Evolutionary conservation across 352 stramenopile genomes (phyloP).

Genomic region (Pythium dissimile): DNA sequence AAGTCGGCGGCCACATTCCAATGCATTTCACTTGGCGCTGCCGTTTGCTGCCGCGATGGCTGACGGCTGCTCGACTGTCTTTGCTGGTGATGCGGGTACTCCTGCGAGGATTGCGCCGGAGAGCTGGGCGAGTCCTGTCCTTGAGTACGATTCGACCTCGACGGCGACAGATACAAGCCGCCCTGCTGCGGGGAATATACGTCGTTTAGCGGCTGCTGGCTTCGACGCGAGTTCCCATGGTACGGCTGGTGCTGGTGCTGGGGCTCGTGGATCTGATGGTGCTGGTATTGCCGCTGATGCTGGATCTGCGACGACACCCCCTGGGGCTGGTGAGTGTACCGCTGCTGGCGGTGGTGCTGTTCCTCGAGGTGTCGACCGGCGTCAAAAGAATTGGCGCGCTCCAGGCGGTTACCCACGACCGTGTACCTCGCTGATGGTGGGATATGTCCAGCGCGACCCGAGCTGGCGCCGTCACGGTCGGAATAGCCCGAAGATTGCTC

Average conservation of each 20-base stretch:
- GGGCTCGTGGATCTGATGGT: slow-evolving; percentile 1
- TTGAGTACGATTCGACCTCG: slow-evolving; percentile 23
- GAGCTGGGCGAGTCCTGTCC: slow-evolving; percentile 24
- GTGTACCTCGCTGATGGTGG: slow-evolving; percentile 21
- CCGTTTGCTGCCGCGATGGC: neutral
- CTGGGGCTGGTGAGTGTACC: neutral
- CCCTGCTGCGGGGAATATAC: slow-evolving; percentile 23
- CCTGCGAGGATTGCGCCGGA: slow-evolving; percentile 4
- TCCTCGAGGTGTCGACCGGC: slow-evolving; percentile 15
- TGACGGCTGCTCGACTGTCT: neutral
- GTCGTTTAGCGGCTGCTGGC: slow-evolving; percentile 22
- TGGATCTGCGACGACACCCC: slow-evolving; percentile 5
- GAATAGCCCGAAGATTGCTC: neutral
- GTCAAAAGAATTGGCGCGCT: slow-evolving; percentile 21
- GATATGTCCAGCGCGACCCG: slow-evolving; percentile 3
- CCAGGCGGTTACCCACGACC: slow-evolving; percentile 16
- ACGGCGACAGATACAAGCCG: slow-evolving; percentile 12
- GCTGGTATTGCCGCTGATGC: slow-evolving; percentile 17
- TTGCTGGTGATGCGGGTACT: slow-evolving; percentile 1
- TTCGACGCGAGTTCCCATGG: slow-evolving; percentile 12
- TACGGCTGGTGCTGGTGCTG: slow-evolving; percentile 4
- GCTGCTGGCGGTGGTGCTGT: slow-evolving; percentile 14
- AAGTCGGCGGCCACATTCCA: neutral
- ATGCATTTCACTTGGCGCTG: slow-evolving; percentile 2
- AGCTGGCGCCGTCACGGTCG: neutral